Percentiles rank a stretch among this genome's conserved stretches.
phyloP scores from a whole-genome alignment of 176 grass and related monocot species.

The Oryza glumipatula region DNA sequence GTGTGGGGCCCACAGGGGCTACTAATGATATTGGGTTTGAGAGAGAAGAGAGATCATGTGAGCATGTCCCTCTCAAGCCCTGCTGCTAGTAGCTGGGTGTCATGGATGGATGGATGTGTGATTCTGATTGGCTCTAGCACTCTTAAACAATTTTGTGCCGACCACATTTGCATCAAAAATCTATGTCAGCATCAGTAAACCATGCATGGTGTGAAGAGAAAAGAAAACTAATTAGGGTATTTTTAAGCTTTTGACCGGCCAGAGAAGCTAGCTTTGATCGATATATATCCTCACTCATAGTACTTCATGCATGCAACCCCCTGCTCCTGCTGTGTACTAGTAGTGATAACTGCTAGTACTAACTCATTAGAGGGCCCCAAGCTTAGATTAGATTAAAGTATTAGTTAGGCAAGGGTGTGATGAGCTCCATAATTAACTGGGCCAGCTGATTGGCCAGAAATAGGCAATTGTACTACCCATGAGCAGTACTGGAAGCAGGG shows the following conservation, averaged over 20 bases:
- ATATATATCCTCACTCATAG: not conserved
- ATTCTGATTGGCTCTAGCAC: not conserved
- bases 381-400: not conserved
- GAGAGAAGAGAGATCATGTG: slow-evolving; percentile 56
- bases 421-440: not conserved
- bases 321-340: not conserved
- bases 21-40: slow-evolving; percentile 5
- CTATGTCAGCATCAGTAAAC: not conserved
- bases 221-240: not conserved
- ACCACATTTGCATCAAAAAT: slow-evolving; percentile 16
- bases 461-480: not conserved
- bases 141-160: slow-evolving; percentile 32
- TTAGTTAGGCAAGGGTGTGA: not conserved
- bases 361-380: too few species aligned
- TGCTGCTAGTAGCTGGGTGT: slow-evolving; percentile 22
- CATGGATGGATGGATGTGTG: not conserved
- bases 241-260: not conserved
- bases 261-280: not conserved
- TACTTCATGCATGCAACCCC: not conserved
- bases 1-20: slow-evolving; percentile 38
- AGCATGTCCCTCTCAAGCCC: slow-evolving; percentile 66
- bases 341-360: too few species aligned
- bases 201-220: not conserved
- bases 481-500: not conserved
- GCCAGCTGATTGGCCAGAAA: not conserved